phyloP scores from a whole-genome alignment of 2,329 filamentous ascomycete species.

The Stagonosporopsis vannaccii region DNA sequence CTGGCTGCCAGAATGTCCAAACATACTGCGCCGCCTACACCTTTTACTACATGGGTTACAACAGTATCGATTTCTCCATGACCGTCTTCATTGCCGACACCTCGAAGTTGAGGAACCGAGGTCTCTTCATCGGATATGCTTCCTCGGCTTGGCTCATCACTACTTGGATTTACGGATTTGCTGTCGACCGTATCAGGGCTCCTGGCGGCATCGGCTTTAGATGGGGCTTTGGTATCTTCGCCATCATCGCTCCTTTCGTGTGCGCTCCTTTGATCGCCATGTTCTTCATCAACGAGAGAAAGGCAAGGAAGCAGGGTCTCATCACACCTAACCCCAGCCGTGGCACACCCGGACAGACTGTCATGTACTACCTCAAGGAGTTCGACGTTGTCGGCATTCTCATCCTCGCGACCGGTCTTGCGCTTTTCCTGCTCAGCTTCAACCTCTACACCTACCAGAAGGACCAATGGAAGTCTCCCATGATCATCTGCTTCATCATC shows the following conservation, averaged over 20 bases:
- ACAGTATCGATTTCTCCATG: constrained; percentile 68
- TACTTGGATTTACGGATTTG: constrained; percentile 40
- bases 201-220: constrained; percentile 60
- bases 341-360: constrained; percentile 56
- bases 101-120: constrained; percentile 67
- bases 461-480: constrained; percentile 44
- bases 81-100: constrained; percentile 74
- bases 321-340: constrained; percentile 55
- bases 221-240: constrained; percentile 73
- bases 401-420: constrained; percentile 66
- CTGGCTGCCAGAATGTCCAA: constrained; percentile 66
- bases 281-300: constrained; percentile 64
- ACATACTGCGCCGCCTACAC: constrained; percentile 71
- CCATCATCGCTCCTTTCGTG: constrained; percentile 69
- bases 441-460: constrained; percentile 57
- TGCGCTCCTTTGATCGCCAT: constrained; percentile 68
- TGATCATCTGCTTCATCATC: constrained; percentile 54
- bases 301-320: constrained; percentile 65
- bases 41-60: constrained; percentile 69
- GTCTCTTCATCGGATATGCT: constrained; percentile 64
- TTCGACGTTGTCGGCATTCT: constrained; percentile 71
- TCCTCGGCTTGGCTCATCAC: constrained; percentile 44
- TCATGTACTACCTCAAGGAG: constrained; percentile 65
- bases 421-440: constrained; percentile 73
- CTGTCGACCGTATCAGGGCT: constrained; percentile 54